Conservation (phyloP, 306 rosid species). For the Acacia crassicarpa region DNA sequence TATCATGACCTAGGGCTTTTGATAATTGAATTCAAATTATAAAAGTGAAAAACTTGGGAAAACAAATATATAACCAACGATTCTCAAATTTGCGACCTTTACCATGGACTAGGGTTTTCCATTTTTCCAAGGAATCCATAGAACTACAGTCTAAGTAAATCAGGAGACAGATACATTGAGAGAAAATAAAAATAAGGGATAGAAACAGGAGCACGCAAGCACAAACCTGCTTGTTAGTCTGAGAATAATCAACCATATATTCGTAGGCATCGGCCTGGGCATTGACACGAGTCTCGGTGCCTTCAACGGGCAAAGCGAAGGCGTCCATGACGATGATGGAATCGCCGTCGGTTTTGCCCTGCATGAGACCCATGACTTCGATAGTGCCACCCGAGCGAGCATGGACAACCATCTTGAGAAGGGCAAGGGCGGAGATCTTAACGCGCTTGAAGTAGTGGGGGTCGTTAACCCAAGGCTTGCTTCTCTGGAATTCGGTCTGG, state of each 20-base stretch:
- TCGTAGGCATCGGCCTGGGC: conserved; percentile 99
- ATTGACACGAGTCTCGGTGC: conserved; percentile 97
- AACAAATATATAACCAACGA: neutral
- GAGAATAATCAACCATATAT: conserved; percentile 96
- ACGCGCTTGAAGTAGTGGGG: conserved; percentile 99
- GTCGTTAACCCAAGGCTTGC: conserved; percentile 86
- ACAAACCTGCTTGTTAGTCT: conserved; percentile 90
- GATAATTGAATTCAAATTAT: neutral
- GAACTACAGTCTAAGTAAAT: neutral
- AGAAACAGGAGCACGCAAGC: neutral
- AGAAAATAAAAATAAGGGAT: neutral
- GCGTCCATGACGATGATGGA: conserved; percentile 97
- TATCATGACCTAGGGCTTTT: neutral
- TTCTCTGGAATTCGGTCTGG: conserved; percentile 78
- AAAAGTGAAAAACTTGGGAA: conserved; percentile 3
- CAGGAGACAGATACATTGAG: neutral
- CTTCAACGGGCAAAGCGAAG: conserved; percentile 96
- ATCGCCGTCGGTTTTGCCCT: conserved; percentile 91
- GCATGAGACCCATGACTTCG: conserved; percentile 99
- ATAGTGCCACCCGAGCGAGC: conserved; percentile 99
- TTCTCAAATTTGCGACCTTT: neutral
- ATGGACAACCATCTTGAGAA: conserved; percentile 98
- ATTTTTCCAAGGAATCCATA: neutral
- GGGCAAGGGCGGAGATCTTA: conserved; percentile 96
- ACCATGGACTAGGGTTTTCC: conserved; percentile 27